Conservation (phyloP, 768 basidiomycete genomes). For the Amanita muscaria region DNA sequence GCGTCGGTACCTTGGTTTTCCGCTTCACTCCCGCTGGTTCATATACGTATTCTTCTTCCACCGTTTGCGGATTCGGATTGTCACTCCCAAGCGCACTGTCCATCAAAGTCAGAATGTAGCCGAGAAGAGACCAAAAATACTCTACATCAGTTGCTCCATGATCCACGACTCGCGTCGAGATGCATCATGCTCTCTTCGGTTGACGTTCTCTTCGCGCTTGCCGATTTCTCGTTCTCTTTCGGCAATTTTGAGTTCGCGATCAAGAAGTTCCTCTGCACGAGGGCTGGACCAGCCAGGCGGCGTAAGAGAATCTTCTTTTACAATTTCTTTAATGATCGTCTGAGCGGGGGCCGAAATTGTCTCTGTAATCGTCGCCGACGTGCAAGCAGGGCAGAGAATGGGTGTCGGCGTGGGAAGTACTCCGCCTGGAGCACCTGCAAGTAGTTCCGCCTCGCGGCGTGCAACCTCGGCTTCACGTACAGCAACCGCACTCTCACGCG, state of each 20-base stretch:
- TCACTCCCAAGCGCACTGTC: constrained; percentile 63
- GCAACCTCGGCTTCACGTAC: constrained; percentile 83
- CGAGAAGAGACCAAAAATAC: constrained; percentile 7
- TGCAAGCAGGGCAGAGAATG: constrained; percentile 48
- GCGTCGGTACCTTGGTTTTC: constrained; percentile 87
- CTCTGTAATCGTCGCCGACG: constrained; percentile 43
- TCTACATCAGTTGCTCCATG: constrained; percentile 88
- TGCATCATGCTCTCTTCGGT: constrained; percentile 80
- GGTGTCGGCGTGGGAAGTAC: constrained; percentile 52
- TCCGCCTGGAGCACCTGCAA: constrained; percentile 77
- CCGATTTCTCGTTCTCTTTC: constrained; percentile 84
- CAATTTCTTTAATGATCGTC: constrained; percentile 82
- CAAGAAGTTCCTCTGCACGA: constrained; percentile 74
- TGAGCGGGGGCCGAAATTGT: constrained; percentile 51
- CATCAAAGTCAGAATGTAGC: not conserved
- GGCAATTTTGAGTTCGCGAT: constrained; percentile 77
- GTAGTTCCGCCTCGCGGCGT: constrained; percentile 78
- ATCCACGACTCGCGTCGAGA: constrained; percentile 85
- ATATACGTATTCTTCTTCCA: constrained; percentile 79
- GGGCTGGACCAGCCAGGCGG: constrained; percentile 76
- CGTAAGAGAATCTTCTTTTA: constrained; percentile 71
- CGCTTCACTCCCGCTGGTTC: constrained; percentile 60
- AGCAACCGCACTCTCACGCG: constrained; percentile 73
- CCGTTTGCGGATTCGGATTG: constrained; percentile 43
- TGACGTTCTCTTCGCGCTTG: constrained; percentile 77